Evolutionary conservation across 208 protist genomes (phyloP).

Genomic region (Leishmania tropica): DNA sequence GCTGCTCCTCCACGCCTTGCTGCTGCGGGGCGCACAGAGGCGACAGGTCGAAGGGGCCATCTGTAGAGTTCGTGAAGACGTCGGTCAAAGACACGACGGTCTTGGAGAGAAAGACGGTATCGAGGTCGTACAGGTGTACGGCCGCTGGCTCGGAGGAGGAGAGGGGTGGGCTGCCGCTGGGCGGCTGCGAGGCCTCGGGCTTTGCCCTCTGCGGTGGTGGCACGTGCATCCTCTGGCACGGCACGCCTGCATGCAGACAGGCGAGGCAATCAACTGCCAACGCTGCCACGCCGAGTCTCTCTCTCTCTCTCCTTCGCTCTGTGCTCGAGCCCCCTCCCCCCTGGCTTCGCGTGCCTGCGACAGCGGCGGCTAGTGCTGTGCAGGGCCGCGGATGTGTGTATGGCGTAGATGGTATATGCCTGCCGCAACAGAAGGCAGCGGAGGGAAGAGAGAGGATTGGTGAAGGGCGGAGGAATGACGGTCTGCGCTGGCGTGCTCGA

Average conservation of each 20-base stretch:
- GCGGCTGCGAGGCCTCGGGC: background rate
- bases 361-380: background rate
- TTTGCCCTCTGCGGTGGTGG: background rate
- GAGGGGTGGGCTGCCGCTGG: background rate
- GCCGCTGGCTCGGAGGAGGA: conserved; percentile 10
- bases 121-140: conserved; percentile 36
- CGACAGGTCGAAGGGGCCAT: conserved; percentile 20
- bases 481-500: background rate
- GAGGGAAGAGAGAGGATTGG: background rate
- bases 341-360: background rate
- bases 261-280: background rate
- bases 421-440: background rate
- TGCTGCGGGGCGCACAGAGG: background rate
- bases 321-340: background rate
- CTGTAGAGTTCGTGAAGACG: conserved; percentile 19
- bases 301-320: background rate
- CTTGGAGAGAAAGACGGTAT: conserved; percentile 42
- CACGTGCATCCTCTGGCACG: background rate
- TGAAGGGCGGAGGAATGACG: background rate
- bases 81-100: conserved; percentile 32
- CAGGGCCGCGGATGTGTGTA: background rate
- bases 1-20: background rate
- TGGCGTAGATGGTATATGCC: background rate
- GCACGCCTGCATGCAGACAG: background rate
- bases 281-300: background rate